Evolutionary conservation across 2,329 filamentous ascomycete species (phyloP).

Genomic region (Fusarium sp.): DNA sequence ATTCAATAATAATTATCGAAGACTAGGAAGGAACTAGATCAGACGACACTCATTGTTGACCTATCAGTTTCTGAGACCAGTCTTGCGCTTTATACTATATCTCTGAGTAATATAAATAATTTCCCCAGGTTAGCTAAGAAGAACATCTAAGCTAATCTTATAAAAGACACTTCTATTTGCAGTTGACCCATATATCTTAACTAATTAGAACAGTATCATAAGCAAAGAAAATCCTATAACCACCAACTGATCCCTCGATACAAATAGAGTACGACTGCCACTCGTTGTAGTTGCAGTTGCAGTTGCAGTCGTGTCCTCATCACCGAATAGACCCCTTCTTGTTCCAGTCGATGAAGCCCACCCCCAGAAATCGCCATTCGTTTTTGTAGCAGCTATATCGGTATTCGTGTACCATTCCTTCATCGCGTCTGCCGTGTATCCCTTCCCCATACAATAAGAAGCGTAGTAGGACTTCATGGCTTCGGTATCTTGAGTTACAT

Average conservation of each 20-base stretch:
- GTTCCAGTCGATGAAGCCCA: neutral
- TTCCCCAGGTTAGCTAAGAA: no score
- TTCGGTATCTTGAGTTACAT: neutral
- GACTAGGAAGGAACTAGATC: neutral
- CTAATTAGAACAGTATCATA: neutral
- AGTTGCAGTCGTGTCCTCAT: neutral
- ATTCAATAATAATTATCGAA: neutral
- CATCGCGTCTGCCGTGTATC: neutral
- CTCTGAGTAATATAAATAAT: no score
- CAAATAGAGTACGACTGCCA: neutral
- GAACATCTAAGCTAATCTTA: no score
- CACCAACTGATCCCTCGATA: neutral
- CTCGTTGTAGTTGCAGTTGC: no score
- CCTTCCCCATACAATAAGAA: conserved; percentile 9
- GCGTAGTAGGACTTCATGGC: conserved; percentile 13
- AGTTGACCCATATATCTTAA: no score
- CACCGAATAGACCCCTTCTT: neutral
- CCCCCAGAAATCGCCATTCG: conserved; percentile 1
- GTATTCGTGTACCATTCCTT: conserved; percentile 12
- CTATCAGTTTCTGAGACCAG: no score
- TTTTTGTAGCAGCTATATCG: neutral
- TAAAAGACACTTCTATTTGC: no score
- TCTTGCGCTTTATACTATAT: no score
- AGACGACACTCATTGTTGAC: neutral
- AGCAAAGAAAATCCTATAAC: neutral